These are phyloP conservation scores for Diatrype stigma DNA, from an alignment of 2,329 filamentous ascomycete genomes.

Conservation along the genomic window DNA sequence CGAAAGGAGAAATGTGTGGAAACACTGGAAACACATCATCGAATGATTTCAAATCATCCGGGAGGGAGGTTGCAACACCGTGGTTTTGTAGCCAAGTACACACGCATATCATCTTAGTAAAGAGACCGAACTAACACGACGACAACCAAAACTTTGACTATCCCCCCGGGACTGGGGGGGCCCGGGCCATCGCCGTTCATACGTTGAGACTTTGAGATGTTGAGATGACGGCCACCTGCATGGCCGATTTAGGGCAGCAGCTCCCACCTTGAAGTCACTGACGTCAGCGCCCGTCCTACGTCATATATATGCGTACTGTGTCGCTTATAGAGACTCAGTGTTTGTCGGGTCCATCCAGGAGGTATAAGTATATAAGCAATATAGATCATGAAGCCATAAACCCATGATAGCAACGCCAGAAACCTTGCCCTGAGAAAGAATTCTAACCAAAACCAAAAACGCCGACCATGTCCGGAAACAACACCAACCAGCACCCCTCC, in stretches of 20 bases:
- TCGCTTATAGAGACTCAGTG: neutral
- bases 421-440: conserved; percentile 5
- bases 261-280: neutral
- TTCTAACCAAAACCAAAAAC: conserved; percentile 26
- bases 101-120: too few species aligned
- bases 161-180: neutral
- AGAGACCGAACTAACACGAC: too few species aligned
- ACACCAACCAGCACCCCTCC: conserved; percentile 45
- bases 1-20: neutral
- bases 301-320: neutral
- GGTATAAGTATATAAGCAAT: neutral
- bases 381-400: neutral
- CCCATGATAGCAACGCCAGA: neutral
- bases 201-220: too few species aligned
- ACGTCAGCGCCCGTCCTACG: neutral
- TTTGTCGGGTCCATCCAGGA: neutral
- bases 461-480: conserved; percentile 26
- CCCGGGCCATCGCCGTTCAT: neutral
- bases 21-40: neutral
- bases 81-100: neutral
- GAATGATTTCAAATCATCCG: neutral
- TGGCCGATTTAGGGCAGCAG: neutral
- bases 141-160: too few species aligned
- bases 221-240: too few species aligned
- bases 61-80: too few species aligned